Evolutionary conservation across 1,284 basidiomycete species (phyloP), one percentile per base, ranked within the genome.

Genomic region (Fomitopsis pinicola): DNA sequence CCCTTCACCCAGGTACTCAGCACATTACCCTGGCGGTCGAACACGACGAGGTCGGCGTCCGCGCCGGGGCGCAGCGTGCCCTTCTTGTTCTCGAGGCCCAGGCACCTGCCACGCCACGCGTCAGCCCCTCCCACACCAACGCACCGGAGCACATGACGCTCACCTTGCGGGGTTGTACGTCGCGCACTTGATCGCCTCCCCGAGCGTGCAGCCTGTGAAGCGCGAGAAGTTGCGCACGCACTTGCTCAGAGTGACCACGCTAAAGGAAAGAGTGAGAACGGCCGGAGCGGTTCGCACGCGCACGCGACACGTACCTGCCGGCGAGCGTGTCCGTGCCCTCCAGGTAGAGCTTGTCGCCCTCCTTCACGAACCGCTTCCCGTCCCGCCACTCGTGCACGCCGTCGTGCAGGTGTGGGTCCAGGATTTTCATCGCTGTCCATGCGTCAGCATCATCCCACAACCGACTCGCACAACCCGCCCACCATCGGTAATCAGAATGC

Each of bases 401-500:
- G 69, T 97, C 92, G 40, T 84, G 81, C 45, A 95, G 83, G 67
- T 87, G 79, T 2, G 94, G 94, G 74, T 97, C 94, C 55, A 97
- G 81, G 67, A 94, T 89, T 68, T 89, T 90, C 86, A 93, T 90
- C 3, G 92, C 92, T 92, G 64, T 35, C 57, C 38, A 35, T 50
- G 14, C 46, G 56, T 14, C 33, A 60, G 66, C 62, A 28, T n/a
- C 48, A 38, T n/a, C n/a, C 17, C 42, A 14, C 40, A 42, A 17
- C 17, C 42, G 10, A 33, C n/a, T 22, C 17, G 5, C 28, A 10
- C 14, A 33, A 50, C 4, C 19, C 42, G 17, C 73, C 66, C 69
- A 93, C 91, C 92, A 75, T 97, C 94, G 0, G 93, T 95, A 58
- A 96, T 89, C 42, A 97, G 78, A 46, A 97, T 86, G 69, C 94